Conservation (phyloP, 1,284 basidiomycete species). For the Ganoderma sp. region DNA sequence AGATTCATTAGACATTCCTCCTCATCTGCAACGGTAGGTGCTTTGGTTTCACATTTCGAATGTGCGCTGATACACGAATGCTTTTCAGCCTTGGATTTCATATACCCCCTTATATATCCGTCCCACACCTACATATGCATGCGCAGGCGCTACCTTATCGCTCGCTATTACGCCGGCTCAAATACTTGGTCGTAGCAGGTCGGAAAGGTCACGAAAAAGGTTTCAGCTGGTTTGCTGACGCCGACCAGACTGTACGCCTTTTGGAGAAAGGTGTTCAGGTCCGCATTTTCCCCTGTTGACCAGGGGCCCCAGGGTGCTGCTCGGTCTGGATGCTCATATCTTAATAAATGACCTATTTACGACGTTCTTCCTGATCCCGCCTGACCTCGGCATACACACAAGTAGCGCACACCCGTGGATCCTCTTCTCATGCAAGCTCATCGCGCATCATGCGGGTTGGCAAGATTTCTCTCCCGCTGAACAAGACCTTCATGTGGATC, state of each 20-base stretch:
- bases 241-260: slow-evolving; percentile 66
- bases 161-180: slow-evolving; percentile 48
- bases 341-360: slow-evolving; percentile 22
- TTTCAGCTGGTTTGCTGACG: slow-evolving; percentile 78
- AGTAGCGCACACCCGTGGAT: slow-evolving; percentile 17
- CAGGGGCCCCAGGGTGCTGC: neutral
- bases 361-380: neutral
- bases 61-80: slow-evolving; percentile 7
- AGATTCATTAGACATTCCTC: slow-evolving; percentile 51
- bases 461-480: neutral
- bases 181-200: slow-evolving; percentile 62
- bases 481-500: neutral
- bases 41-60: slow-evolving; percentile 14
- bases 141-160: slow-evolving; percentile 74
- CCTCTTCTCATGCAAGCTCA: slow-evolving; percentile 20
- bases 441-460: slow-evolving; percentile 6
- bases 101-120: slow-evolving; percentile 83
- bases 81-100: slow-evolving; percentile 73
- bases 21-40: slow-evolving; percentile 51
- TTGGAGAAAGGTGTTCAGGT: slow-evolving; percentile 61
- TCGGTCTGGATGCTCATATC: neutral
- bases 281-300: slow-evolving; percentile 60
- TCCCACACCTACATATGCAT: slow-evolving; percentile 83
- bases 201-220: slow-evolving; percentile 60
- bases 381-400: slow-evolving; percentile 14